Evolutionary conservation across 2,329 filamentous ascomycete species (phyloP).

Genomic region (Claviceps pazoutovae): DNA sequence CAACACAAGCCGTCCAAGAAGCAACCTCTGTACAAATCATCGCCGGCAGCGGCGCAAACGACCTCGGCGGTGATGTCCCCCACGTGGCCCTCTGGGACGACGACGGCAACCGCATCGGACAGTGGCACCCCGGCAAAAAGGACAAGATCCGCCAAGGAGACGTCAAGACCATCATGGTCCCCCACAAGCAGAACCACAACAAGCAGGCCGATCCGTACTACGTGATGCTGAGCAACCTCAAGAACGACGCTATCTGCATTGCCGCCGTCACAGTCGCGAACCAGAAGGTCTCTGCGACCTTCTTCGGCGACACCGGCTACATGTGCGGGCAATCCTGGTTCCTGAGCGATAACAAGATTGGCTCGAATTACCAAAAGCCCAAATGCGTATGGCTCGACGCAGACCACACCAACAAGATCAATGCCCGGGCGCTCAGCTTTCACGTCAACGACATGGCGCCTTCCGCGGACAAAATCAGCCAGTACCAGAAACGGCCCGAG

Average conservation of each 20-base stretch:
- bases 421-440: constrained; percentile 11
- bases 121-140: constrained; percentile 2
- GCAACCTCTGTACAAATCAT: background rate
- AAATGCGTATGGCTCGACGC: constrained; percentile 14
- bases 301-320: constrained; percentile 11
- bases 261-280: constrained; percentile 10
- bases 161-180: constrained; percentile 1
- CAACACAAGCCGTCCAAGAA: background rate
- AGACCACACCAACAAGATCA: constrained; percentile 9
- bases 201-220: constrained; percentile 6
- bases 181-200: constrained; percentile 5
- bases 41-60: background rate
- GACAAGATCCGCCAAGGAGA: constrained; percentile 2
- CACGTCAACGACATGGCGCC: constrained; percentile 11
- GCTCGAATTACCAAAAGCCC: constrained; percentile 4
- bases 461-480: constrained; percentile 4
- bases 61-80: constrained; percentile 5
- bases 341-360: constrained; percentile 8
- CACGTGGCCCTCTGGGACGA: constrained; percentile 10
- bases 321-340: constrained; percentile 13
- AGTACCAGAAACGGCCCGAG: constrained; percentile 7
- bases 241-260: constrained; percentile 12
- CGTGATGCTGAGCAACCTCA: constrained; percentile 10
- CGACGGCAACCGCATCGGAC: constrained; percentile 8
- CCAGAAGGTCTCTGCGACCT: constrained; percentile 4